phyloP scores from a whole-genome alignment of 768 basidiomycete genomes.

The Inosperma sp. region DNA sequence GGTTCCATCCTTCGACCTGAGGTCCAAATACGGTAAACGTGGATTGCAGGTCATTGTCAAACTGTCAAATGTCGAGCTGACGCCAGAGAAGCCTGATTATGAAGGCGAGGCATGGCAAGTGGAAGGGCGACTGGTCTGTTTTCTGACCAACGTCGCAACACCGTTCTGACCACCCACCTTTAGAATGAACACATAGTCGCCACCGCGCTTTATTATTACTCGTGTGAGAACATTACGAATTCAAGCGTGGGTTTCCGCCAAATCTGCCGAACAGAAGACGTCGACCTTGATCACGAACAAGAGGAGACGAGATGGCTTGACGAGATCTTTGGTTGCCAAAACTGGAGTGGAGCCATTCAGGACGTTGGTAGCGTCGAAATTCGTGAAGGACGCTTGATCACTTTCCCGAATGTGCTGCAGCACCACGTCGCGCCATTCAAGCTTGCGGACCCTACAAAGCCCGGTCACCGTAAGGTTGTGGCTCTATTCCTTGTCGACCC shows the following conservation, averaged over 20 bases:
- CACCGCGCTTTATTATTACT: slow-evolving; percentile 27
- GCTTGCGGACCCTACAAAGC: slow-evolving; percentile 33
- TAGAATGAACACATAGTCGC: slow-evolving; percentile 33
- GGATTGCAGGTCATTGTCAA: too few species aligned
- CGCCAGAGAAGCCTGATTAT: too few species aligned
- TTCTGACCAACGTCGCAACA: too few species aligned
- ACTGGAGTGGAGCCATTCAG: slow-evolving; percentile 24
- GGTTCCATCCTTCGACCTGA: too few species aligned
- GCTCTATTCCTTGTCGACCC: too few species aligned
- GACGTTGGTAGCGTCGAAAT: slow-evolving; percentile 33
- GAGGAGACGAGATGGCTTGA: slow-evolving; percentile 27
- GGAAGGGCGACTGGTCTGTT: too few species aligned
- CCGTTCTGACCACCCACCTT: too few species aligned
- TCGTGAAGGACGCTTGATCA: slow-evolving; percentile 32
- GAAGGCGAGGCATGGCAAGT: too few species aligned
- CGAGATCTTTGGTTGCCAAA: slow-evolving; percentile 24
- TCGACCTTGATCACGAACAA: slow-evolving; percentile 22
- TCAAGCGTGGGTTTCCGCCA: slow-evolving; percentile 24
- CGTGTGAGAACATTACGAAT: too few species aligned
- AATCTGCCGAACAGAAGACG: slow-evolving; percentile 2
- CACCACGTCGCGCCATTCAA: slow-evolving; percentile 37
- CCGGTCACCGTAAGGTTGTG: slow-evolving; percentile 38
- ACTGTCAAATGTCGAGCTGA: too few species aligned
- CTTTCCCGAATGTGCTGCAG: slow-evolving; percentile 41
- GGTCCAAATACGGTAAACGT: too few species aligned